phyloP scores from a whole-genome alignment of 805 yeast species.

The Wickerhamomyces rabaulensis region DNA sequence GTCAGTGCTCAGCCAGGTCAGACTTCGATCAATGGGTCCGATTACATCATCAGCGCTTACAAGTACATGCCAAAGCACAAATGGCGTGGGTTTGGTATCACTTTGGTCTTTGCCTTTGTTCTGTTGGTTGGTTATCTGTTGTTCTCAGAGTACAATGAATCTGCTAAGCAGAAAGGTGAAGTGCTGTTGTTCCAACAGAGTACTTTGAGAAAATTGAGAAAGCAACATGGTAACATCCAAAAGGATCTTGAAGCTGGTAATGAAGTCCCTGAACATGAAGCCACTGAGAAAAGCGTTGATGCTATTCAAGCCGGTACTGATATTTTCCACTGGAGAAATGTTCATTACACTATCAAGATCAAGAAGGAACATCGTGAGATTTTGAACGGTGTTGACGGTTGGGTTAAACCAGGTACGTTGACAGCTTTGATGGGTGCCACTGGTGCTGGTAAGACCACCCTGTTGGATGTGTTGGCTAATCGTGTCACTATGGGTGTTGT shows the following conservation, averaged over 20 bases:
- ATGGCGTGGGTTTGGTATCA: slow-evolving; percentile 67
- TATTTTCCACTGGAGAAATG: slow-evolving; percentile 74
- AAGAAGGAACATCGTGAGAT: slow-evolving; percentile 57
- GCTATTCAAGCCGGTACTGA: slow-evolving; percentile 36
- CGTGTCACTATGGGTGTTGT: slow-evolving; percentile 69
- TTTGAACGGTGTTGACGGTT: slow-evolving; percentile 65
- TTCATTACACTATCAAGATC: slow-evolving; percentile 64
- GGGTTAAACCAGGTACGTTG: slow-evolving; percentile 79
- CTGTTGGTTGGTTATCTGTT: slow-evolving; percentile 49
- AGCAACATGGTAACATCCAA: slow-evolving; percentile 28
- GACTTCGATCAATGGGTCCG: slow-evolving; percentile 44
- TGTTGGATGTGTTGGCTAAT: slow-evolving; percentile 65
- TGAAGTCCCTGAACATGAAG: slow-evolving; percentile 23
- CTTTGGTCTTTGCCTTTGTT: slow-evolving; percentile 47
- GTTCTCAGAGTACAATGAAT: slow-evolving; percentile 52
- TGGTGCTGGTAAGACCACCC: slow-evolving; percentile 79
- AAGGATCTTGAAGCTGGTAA: slow-evolving; percentile 24
- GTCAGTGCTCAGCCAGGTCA: slow-evolving; percentile 54
- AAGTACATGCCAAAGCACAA: slow-evolving; percentile 39
- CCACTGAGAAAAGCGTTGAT: slow-evolving; percentile 17
- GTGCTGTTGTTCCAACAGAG: slow-evolving; percentile 52
- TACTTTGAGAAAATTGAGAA: slow-evolving; percentile 42
- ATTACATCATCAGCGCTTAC: slow-evolving; percentile 41
- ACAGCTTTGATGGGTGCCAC: slow-evolving; percentile 78
- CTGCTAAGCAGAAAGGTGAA: slow-evolving; percentile 70